Percentiles rank a stretch among this genome's conserved stretches.
phyloP scores from a whole-genome alignment of 305 asterid genomes.

The Fraxinus albicans region DNA sequence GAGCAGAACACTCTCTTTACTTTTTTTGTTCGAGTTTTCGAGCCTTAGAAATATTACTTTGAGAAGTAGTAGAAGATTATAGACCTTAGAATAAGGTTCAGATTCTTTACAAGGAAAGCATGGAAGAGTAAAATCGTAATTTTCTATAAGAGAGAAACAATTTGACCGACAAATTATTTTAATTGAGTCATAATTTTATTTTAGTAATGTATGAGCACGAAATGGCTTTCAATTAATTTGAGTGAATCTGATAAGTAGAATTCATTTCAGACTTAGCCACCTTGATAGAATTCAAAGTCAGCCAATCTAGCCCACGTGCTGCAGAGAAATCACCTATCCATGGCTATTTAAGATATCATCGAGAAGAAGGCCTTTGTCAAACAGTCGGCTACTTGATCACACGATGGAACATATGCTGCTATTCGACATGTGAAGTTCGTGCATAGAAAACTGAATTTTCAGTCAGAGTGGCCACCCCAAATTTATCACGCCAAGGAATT shows the following conservation, averaged over 20 bases:
- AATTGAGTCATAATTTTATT: not conserved
- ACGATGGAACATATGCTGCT: not conserved
- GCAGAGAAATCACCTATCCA: not conserved
- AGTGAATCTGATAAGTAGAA: not conserved
- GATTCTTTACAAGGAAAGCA: not conserved
- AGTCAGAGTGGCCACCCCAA: not conserved
- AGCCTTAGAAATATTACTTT: not conserved
- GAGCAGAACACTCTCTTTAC: not conserved
- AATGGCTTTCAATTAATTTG: not conserved
- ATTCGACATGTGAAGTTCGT: too few species aligned
- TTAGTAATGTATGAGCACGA: not conserved
- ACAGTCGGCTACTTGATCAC: not conserved
- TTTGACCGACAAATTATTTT: not conserved
- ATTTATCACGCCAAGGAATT: not conserved
- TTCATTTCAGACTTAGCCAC: not conserved
- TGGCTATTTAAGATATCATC: not conserved
- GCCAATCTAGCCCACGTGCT: not conserved
- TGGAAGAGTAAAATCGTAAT: not conserved
- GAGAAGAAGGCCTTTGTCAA: not conserved
- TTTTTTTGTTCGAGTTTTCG: not conserved
- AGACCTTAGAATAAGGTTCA: not conserved
- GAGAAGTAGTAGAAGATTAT: not conserved
- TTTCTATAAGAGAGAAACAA: not conserved
- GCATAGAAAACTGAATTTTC: not conserved
- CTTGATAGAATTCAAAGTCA: not conserved